A percentile compares a stretch with the other conserved stretches of the same genome.
Evolutionary conservation across 306 rosid species (phyloP).

Genomic region (Cercis canadensis): DNA sequence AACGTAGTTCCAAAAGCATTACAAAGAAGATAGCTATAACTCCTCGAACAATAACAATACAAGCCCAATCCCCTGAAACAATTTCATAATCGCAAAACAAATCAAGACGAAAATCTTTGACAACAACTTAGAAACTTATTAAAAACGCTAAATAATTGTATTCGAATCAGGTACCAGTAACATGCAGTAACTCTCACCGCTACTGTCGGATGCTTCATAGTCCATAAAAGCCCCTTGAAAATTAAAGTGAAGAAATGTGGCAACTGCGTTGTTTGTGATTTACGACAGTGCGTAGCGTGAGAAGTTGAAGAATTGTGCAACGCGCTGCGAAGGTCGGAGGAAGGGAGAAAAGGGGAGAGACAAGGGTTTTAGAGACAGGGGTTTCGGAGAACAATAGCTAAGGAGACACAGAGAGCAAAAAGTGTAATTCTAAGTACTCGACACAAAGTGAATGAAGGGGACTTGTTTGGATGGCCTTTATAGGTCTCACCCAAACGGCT

Average conservation of each 20-base stretch:
- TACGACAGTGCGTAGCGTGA: not conserved
- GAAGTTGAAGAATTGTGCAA: slow-evolving; percentile 22
- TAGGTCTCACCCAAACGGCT: not conserved
- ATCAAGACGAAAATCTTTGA: not conserved
- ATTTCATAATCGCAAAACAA: slow-evolving; percentile 1
- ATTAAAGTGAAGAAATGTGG: not conserved
- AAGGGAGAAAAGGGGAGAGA: too few relatives aligned
- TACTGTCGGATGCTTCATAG: slow-evolving; percentile 32
- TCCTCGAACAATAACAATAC: not conserved
- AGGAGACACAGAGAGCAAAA: not conserved
- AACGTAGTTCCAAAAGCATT: not conserved
- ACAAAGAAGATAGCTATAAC: not conserved
- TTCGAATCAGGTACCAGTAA: not conserved
- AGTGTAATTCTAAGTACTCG: not conserved
- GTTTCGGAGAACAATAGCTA: not conserved
- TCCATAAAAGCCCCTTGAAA: slow-evolving; percentile 30
- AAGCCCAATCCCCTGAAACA: not conserved
- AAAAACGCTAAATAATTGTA: slow-evolving; percentile 28
- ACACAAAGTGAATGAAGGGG: not conserved
- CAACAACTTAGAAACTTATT: not conserved
- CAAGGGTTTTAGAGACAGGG: not conserved
- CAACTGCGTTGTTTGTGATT: not conserved
- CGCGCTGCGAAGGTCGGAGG: not conserved
- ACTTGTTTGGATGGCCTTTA: slow-evolving; percentile 1
- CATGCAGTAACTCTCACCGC: slow-evolving; percentile 46